A percentile compares a stretch with the other conserved stretches of the same genome.
Conservation (phyloP, 306 rosid species). For the Ceratonia siliqua region DNA sequence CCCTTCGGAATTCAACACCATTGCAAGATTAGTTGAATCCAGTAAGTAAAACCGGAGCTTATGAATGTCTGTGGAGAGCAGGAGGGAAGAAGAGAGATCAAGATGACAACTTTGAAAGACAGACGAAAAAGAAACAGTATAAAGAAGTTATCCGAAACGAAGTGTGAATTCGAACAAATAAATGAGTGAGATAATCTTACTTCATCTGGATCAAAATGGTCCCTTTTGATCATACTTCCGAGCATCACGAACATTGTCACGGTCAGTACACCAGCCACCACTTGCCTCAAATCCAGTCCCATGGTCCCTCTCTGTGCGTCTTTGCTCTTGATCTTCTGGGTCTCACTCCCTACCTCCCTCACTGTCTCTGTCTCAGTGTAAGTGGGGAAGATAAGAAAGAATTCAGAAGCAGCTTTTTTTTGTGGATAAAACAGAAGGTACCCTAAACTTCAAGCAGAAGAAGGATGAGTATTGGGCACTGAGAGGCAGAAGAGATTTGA, state of each 20-base stretch:
- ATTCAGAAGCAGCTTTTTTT: not conserved
- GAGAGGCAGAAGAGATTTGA: not conserved
- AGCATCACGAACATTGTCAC: constrained; percentile 88
- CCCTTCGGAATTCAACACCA: not conserved
- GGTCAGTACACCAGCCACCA: constrained; percentile 76
- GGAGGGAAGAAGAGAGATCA: not conserved
- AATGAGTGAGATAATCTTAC: constrained; percentile 35
- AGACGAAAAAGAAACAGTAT: not conserved
- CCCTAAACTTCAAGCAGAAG: not conserved
- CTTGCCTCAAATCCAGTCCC: constrained; percentile 92
- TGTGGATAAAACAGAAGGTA: not conserved
- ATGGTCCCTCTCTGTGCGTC: constrained; percentile 32
- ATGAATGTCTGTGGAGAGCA: not conserved
- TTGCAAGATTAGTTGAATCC: not conserved
- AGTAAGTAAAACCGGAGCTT: not conserved
- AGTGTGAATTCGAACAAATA: not conserved
- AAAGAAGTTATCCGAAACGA: not conserved
- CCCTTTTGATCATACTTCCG: constrained; percentile 83
- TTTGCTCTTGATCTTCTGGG: not conserved
- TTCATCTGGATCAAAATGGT: constrained; percentile 68
- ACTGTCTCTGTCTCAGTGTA: not conserved
- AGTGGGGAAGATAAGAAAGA: not conserved
- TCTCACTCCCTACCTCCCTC: constrained; percentile 17
- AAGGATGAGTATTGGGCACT: not conserved
- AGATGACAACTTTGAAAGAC: not conserved